Evolutionary conservation across 805 yeast species (phyloP).

Genomic region (Blastobotrys mokoenaii): DNA sequence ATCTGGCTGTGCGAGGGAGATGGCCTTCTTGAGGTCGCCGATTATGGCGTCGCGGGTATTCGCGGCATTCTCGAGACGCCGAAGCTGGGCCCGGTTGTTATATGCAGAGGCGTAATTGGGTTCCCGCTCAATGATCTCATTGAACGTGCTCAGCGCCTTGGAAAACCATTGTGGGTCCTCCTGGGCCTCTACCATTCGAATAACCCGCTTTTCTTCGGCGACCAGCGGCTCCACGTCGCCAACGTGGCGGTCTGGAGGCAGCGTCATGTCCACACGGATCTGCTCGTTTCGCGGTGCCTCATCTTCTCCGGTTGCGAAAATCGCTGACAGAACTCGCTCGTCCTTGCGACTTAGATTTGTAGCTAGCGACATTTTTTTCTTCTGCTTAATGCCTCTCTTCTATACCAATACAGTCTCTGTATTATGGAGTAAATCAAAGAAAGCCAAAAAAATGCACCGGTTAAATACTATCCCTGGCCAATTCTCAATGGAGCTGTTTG

Average conservation of each 20-base stretch:
- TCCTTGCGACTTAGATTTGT: neutral
- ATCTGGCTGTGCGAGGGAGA: constrained; percentile 22
- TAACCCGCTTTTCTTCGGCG: constrained; percentile 17
- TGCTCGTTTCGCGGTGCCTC: neutral
- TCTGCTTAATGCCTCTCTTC: neutral
- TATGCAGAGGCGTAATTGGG: constrained; percentile 29
- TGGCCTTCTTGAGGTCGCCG: constrained; percentile 21
- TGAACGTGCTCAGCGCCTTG: constrained; percentile 16
- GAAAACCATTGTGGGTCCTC: constrained; percentile 5
- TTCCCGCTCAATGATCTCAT: constrained; percentile 15
- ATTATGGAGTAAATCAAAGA: neutral
- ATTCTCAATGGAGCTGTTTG: neutral
- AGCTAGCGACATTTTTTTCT: constrained; percentile 2
- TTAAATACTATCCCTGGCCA: neutral
- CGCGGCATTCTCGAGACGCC: constrained; percentile 5
- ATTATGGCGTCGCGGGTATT: constrained; percentile 8
- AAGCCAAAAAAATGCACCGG: neutral
- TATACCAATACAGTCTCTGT: neutral
- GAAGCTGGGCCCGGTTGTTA: constrained; percentile 28
- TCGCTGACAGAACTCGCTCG: constrained; percentile 1
- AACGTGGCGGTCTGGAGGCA: constrained; percentile 21
- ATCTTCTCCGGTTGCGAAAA: neutral
- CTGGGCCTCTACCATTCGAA: constrained; percentile 12
- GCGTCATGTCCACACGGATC: constrained; percentile 15
- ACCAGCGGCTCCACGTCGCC: constrained; percentile 15